Evolutionary conservation across 2,329 filamentous ascomycete species (phyloP).

Genomic region (Neoscytalidium dimidiatum): DNA sequence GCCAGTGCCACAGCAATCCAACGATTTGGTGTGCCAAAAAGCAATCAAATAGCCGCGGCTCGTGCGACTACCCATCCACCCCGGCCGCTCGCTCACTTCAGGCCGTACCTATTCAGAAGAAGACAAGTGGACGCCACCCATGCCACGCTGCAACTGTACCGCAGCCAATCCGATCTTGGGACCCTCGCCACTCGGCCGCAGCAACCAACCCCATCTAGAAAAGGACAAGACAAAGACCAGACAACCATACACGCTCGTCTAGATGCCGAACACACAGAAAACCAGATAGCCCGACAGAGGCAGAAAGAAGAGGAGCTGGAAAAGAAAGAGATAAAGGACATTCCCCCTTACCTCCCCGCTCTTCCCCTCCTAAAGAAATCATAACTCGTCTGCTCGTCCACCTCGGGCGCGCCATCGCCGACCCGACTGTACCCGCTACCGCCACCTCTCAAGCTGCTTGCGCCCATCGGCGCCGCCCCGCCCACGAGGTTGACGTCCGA

Average conservation of each 20-base stretch:
- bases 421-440: conserved; percentile 6
- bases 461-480: conserved; percentile 18
- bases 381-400: conserved; percentile 15
- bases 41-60: no score
- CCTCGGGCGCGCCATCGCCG: not conserved
- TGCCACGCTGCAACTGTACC: not conserved
- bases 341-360: not conserved
- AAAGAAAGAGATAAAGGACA: not conserved
- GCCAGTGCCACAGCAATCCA: no score
- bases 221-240: not conserved
- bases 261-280: not conserved
- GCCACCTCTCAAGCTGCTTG: not conserved
- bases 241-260: not conserved
- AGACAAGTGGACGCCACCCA: not conserved
- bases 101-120: no score
- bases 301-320: not conserved
- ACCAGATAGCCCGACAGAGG: no score
- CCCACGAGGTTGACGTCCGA: conserved; percentile 11
- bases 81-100: no score
- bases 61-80: no score
- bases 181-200: not conserved
- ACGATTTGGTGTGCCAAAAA: no score
- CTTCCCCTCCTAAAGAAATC: conserved; percentile 7
- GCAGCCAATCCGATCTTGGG: no score
- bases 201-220: not conserved